Conservation (phyloP, 2,329 filamentous ascomycete genomes). For the Cadophora malorum region DNA sequence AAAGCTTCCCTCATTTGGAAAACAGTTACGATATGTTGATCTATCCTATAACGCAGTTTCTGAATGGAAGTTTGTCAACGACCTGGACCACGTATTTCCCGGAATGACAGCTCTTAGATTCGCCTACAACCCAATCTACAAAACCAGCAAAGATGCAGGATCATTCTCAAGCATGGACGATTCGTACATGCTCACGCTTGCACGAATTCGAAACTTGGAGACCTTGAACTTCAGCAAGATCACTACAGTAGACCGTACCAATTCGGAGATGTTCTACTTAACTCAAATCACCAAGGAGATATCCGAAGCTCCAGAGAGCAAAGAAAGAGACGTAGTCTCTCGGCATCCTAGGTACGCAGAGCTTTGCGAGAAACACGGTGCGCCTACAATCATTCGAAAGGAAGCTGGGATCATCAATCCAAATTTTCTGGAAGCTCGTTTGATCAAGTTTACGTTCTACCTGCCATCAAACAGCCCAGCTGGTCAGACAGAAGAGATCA, state of each 20-base stretch:
- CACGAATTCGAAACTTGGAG: constrained; percentile 71
- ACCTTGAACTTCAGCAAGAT: constrained; percentile 78
- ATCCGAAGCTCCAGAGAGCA: constrained; percentile 59
- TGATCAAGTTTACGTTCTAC: constrained; percentile 70
- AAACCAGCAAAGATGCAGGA: constrained; percentile 47
- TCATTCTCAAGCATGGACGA: constrained; percentile 70
- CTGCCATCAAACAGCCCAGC: constrained; percentile 31
- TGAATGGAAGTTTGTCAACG: constrained; percentile 77
- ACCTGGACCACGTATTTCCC: constrained; percentile 71
- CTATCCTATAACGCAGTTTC: constrained; percentile 74
- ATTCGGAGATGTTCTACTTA: constrained; percentile 94
- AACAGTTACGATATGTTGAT: constrained; percentile 62
- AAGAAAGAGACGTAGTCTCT: constrained; percentile 61
- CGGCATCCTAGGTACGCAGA: constrained; percentile 75
- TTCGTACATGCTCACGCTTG: constrained; percentile 87
- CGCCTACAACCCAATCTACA: constrained; percentile 84
- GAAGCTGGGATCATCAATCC: constrained; percentile 65
- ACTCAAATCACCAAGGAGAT: constrained; percentile 82
- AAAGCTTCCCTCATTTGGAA: constrained; percentile 33
- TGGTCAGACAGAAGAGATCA: constrained; percentile 33
- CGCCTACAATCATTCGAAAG: constrained; percentile 66
- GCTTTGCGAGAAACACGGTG: constrained; percentile 78
- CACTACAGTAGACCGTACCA: constrained; percentile 74
- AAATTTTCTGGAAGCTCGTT: constrained; percentile 79
- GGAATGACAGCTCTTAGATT: constrained; percentile 77